These are phyloP conservation scores for Epichloe uncinata DNA, from an alignment of 2,329 filamentous ascomycete genomes.

Conservation along the genomic window DNA sequence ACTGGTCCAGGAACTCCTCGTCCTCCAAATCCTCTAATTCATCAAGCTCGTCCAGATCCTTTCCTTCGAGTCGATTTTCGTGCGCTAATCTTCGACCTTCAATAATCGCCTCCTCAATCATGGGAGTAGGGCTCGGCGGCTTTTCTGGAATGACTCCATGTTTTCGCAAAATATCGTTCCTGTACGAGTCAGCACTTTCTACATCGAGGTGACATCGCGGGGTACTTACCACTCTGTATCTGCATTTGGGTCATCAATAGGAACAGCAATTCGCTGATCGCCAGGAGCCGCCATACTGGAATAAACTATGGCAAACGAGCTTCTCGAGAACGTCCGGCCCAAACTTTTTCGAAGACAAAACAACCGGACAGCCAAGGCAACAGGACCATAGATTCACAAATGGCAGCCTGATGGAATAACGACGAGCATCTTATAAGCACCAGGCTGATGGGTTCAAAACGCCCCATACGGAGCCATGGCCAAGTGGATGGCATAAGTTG, in stretches of 20 bases:
- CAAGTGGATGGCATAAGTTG: not conserved
- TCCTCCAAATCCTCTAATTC: slow-evolving; percentile 94
- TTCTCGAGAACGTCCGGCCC: not conserved
- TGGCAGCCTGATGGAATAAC: slow-evolving; percentile 2
- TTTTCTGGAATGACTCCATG: slow-evolving; percentile 98
- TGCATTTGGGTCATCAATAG: slow-evolving; percentile 87
- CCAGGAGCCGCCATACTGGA: slow-evolving; percentile 45
- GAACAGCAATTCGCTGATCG: slow-evolving; percentile 60
- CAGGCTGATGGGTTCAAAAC: not conserved
- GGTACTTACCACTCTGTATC: slow-evolving; percentile 82
- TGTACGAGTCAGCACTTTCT: slow-evolving; percentile 25
- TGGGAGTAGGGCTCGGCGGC: slow-evolving; percentile 83
- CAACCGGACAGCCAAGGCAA: not conserved
- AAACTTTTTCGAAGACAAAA: not conserved
- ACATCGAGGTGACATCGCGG: slow-evolving; percentile 10
- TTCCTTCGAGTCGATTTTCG: slow-evolving; percentile 86
- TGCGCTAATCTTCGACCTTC: slow-evolving; percentile 75
- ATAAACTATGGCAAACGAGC: not conserved
- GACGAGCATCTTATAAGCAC: not conserved
- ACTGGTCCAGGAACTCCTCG: slow-evolving; percentile 77
- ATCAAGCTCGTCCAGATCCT: slow-evolving; percentile 85
- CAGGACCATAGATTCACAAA: not conserved
- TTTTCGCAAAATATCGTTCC: slow-evolving; percentile 97
- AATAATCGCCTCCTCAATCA: slow-evolving; percentile 87
- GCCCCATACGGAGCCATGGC: not conserved